Evolutionary conservation across 495 filamentous ascomycete species (phyloP).

Genomic region (Pyronema domesticum): DNA sequence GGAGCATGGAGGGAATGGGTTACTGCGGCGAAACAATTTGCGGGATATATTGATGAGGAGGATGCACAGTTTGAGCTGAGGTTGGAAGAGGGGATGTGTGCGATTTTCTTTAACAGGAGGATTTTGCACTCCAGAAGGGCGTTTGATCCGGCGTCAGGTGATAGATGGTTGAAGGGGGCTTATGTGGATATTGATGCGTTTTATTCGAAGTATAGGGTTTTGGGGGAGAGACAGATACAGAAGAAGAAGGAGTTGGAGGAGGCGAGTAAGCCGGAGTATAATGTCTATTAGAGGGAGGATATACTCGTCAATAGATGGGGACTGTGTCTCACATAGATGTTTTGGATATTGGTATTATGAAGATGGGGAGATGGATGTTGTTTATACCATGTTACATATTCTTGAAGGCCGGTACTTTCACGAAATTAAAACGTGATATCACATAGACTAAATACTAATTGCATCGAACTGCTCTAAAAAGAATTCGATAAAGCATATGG

Average conservation of each 20-base stretch:
- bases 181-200: constrained; percentile 63
- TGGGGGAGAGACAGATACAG: constrained; percentile 14
- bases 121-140: constrained; percentile 57
- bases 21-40: constrained; percentile 32
- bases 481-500: too few species aligned
- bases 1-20: constrained; percentile 6
- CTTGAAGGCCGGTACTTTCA: too few species aligned
- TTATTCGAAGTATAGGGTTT: constrained; percentile 32
- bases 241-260: background rate
- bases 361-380: too few species aligned
- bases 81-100: constrained; percentile 61
- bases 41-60: constrained; percentile 29
- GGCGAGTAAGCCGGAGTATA: too few species aligned
- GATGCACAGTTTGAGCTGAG: constrained; percentile 46
- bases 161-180: constrained; percentile 66
- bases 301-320: too few species aligned
- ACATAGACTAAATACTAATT: too few species aligned
- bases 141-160: constrained; percentile 45
- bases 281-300: too few species aligned
- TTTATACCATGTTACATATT: too few species aligned
- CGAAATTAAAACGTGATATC: too few species aligned
- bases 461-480: too few species aligned
- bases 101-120: constrained; percentile 69
- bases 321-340: too few species aligned
- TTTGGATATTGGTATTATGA: too few species aligned